A percentile compares a stretch with the other conserved stretches of the same genome.
Conservation (phyloP, 2,329 filamentous ascomycete species). For the Sarocladiaceae sp. region DNA sequence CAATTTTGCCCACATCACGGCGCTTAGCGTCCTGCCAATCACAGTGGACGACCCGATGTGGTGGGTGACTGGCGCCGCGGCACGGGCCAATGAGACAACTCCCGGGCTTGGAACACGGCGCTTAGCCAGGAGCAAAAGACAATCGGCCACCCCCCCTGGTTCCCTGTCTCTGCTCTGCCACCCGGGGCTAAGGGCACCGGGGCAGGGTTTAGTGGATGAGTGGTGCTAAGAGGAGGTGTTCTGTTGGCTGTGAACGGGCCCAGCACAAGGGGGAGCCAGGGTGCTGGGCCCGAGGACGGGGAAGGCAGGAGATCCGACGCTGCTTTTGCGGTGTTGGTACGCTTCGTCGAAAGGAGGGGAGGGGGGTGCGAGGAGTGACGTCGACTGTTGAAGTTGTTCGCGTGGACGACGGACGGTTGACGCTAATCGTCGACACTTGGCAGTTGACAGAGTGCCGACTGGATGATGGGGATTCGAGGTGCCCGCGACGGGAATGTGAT, state of each 20-base stretch:
- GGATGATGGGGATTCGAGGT: constrained; percentile 1
- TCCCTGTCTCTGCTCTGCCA: constrained; percentile 2
- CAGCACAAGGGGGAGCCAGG: constrained; percentile 5
- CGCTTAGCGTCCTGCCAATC: constrained; percentile 25
- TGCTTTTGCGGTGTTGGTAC: constrained; percentile 5
- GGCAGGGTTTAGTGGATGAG: no score
- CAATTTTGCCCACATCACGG: constrained; percentile 11
- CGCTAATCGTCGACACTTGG: not conserved
- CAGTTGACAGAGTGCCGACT: not conserved
- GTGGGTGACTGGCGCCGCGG: constrained; percentile 27
- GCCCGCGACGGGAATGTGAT: constrained; percentile 8
- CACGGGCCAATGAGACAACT: constrained; percentile 22
- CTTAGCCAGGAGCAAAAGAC: constrained; percentile 27
- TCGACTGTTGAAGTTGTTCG: constrained; percentile 6
- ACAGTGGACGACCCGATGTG: constrained; percentile 18
- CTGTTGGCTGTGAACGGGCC: not conserved
- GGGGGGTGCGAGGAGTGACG: constrained; percentile 8
- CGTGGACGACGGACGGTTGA: not conserved
- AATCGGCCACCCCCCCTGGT: constrained; percentile 6
- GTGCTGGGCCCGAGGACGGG: constrained; percentile 6
- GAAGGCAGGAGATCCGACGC: constrained; percentile 8
- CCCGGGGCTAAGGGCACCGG: not conserved
- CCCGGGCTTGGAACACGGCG: constrained; percentile 22
- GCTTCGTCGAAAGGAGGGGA: not conserved
- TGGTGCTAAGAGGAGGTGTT: not conserved